Conservation (phyloP, 163 green algal species). For the Chlorella variabilis region DNA sequence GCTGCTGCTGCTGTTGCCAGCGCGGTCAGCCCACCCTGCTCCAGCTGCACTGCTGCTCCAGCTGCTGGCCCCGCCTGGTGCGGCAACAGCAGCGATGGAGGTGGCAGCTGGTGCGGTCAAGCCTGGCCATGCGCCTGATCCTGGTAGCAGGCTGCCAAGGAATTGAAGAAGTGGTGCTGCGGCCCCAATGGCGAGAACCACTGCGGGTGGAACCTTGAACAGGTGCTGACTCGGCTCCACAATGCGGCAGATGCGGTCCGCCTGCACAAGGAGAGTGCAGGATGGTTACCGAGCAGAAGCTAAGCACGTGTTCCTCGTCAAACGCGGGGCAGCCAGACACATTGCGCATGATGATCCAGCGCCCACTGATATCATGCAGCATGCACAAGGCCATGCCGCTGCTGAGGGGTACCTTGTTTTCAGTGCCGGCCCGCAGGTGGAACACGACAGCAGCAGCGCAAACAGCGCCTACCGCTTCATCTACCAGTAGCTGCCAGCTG, state of each 20-base stretch:
- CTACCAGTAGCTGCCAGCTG: conserved; percentile 22
- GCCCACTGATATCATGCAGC: not conserved
- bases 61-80: not conserved
- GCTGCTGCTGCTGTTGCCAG: not conserved
- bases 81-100: not conserved
- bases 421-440: not conserved
- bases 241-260: conserved; percentile 10
- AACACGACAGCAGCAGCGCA: not conserved
- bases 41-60: not conserved
- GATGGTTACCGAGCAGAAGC: too few species aligned
- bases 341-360: not conserved
- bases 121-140: not conserved
- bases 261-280: not conserved
- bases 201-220: conserved; percentile 10
- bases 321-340: too few species aligned
- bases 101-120: conserved; percentile 3
- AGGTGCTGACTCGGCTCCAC: conserved; percentile 19
- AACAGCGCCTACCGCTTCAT: not conserved
- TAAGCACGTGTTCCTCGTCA: too few species aligned
- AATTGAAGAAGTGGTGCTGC: conserved; percentile 8
- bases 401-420: not conserved
- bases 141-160: not conserved
- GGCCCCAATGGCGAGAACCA: not conserved
- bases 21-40: not conserved
- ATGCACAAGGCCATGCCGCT: conserved; percentile 16